phyloP scores from a whole-genome alignment of 2,329 filamentous ascomycete species.

The Ophiostoma ulmi region DNA sequence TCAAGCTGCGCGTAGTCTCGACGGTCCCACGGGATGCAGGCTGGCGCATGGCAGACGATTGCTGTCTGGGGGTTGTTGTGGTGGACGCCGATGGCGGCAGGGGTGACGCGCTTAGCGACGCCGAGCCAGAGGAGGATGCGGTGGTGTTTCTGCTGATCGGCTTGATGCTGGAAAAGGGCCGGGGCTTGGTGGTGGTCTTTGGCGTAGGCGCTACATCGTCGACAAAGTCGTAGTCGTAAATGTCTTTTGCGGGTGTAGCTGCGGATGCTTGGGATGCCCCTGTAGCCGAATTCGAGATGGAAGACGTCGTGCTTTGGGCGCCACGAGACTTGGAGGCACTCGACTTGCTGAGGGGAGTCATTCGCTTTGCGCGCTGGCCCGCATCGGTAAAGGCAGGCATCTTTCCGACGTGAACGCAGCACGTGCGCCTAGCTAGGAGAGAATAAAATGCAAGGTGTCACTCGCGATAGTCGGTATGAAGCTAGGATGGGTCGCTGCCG shows the following conservation, averaged over 20 bases:
- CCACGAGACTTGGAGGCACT: slow-evolving; percentile 1
- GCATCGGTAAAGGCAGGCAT: slow-evolving; percentile 6
- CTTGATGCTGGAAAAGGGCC: slow-evolving; percentile 12
- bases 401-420: slow-evolving; percentile 9
- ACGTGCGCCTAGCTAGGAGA: neutral
- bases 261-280: neutral
- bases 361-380: slow-evolving; percentile 14
- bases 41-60: neutral
- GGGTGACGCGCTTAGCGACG: slow-evolving; percentile 8
- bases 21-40: neutral
- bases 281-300: slow-evolving; percentile 13
- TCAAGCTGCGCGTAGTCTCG: slow-evolving; percentile 22
- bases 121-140: neutral
- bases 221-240: slow-evolving; percentile 28
- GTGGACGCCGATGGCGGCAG: neutral
- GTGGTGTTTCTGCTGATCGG: slow-evolving; percentile 2
- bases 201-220: slow-evolving; percentile 23
- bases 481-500: neutral
- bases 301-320: neutral
- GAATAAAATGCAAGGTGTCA: neutral
- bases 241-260: slow-evolving; percentile 22
- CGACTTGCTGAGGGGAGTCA: neutral
- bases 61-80: neutral
- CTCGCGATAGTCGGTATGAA: neutral
- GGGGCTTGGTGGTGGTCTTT: slow-evolving; percentile 16